Conservation (phyloP, 805 yeast species). For the Nematodospora valgi region DNA sequence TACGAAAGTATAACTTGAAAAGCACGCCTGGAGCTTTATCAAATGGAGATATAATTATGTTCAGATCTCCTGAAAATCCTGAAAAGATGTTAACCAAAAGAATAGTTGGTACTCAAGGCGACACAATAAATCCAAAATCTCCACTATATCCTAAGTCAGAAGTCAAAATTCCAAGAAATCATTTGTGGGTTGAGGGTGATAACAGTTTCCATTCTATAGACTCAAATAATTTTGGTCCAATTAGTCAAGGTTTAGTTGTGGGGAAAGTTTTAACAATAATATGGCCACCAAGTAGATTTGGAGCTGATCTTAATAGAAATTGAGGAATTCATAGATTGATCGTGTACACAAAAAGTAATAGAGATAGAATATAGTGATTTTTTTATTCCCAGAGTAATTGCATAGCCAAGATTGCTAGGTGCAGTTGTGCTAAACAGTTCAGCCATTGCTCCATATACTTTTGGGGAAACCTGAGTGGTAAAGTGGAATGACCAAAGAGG, state of each 20-base stretch:
- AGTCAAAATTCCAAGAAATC: slow-evolving; percentile 70
- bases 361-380: too few relatives aligned
- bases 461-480: too few relatives aligned
- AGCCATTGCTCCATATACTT: too few relatives aligned
- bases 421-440: too few relatives aligned
- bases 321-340: neutral
- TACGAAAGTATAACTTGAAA: slow-evolving; percentile 62
- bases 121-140: slow-evolving; percentile 55
- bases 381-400: too few relatives aligned
- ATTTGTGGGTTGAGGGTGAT: slow-evolving; percentile 95
- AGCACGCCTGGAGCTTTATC: slow-evolving; percentile 40
- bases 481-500: too few relatives aligned
- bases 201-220: slow-evolving; percentile 75
- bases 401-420: too few relatives aligned
- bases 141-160: slow-evolving; percentile 61
- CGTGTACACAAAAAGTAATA: too few relatives aligned
- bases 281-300: slow-evolving; percentile 55
- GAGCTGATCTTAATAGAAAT: slow-evolving; percentile 17
- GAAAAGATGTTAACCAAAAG: slow-evolving; percentile 74
- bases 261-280: slow-evolving; percentile 70
- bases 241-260: slow-evolving; percentile 72
- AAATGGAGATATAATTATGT: slow-evolving; percentile 69
- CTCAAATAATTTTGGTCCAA: slow-evolving; percentile 84
- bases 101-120: slow-evolving; percentile 73
- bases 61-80: slow-evolving; percentile 81